A percentile compares a stretch with the other conserved stretches of the same genome.
Evolutionary conservation across 179 eudicot species (phyloP).

Genomic region (Actinidia chinensis): DNA sequence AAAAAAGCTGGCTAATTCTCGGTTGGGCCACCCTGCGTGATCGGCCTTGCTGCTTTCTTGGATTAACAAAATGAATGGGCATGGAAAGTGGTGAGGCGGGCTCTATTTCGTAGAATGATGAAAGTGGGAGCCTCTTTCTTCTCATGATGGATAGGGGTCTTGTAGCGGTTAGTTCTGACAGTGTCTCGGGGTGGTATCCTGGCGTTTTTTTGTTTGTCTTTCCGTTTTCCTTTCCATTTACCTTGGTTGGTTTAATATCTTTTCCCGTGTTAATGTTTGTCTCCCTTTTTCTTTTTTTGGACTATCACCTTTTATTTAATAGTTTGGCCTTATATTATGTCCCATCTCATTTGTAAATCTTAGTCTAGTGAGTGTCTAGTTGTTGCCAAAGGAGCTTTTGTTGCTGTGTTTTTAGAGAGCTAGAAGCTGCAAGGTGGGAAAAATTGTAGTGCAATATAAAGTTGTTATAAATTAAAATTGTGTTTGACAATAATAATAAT

Average conservation of each 20-base stretch:
- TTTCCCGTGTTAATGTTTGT: not conserved
- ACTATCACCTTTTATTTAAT: not conserved
- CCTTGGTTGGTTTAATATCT: not conserved
- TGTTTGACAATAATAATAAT: not conserved
- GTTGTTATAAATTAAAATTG: not conserved
- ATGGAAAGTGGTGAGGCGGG: not conserved
- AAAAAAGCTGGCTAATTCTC: not conserved
- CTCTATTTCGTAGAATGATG: not conserved
- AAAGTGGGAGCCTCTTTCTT: not conserved
- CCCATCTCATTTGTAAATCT: slow-evolving; percentile 11
- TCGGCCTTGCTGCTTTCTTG: slow-evolving; percentile 1
- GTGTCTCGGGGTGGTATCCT: not conserved
- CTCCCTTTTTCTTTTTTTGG: not conserved
- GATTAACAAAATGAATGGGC: not conserved
- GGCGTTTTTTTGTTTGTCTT: slow-evolving; percentile 16
- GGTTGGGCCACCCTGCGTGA: slow-evolving; percentile 12
- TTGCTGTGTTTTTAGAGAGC: slow-evolving; percentile 9
- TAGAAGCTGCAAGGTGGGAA: slow-evolving; percentile 13
- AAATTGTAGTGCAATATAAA: slow-evolving; percentile 10
- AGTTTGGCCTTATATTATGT: not conserved
- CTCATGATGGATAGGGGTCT: slow-evolving; percentile 16
- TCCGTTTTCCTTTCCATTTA: not conserved
- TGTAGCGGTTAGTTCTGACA: slow-evolving; percentile 25
- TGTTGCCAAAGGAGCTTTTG: slow-evolving; percentile 10
- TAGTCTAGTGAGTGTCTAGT: not conserved